Evolutionary conservation across 2,329 filamentous ascomycete species (phyloP).

Genomic region (Scytalidium sp.): DNA sequence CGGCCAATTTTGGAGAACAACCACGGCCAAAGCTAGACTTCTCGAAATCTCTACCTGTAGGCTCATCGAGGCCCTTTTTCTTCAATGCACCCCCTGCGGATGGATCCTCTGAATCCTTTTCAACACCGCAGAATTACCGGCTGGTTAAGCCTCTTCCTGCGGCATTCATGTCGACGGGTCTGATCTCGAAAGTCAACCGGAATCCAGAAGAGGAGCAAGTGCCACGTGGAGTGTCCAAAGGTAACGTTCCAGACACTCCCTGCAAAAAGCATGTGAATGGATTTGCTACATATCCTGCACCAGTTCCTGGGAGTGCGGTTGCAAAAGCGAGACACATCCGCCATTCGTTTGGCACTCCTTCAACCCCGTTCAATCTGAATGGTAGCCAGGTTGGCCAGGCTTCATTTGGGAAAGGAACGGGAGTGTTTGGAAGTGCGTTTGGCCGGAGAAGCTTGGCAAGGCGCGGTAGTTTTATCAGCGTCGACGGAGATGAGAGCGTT

Average conservation of each 20-base stretch:
- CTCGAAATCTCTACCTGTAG: conserved; percentile 73
- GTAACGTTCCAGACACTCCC: conserved; percentile 86
- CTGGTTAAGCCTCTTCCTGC: conserved; percentile 72
- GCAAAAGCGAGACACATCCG: conserved; percentile 60
- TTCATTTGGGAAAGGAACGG: conserved; percentile 51
- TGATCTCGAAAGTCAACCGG: conserved; percentile 92
- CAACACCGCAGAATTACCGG: conserved; percentile 76
- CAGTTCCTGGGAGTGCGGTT: conserved; percentile 55
- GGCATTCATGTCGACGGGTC: conserved; percentile 89
- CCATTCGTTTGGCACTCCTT: conserved; percentile 75
- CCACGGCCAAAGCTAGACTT: conserved; percentile 56
- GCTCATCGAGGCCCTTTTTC: conserved; percentile 49
- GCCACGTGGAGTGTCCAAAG: conserved; percentile 50
- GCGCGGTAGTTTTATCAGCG: conserved; percentile 70
- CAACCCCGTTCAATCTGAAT: conserved; percentile 73
- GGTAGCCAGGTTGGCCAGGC: conserved; percentile 40
- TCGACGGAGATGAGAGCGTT: conserved; percentile 61
- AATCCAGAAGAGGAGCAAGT: conserved; percentile 66
- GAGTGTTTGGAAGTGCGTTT: conserved; percentile 58
- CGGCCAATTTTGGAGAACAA: conserved; percentile 50
- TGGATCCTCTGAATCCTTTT: conserved; percentile 50
- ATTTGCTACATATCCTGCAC: conserved; percentile 62
- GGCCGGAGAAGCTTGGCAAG: conserved; percentile 39
- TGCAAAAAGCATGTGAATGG: conserved; percentile 81
- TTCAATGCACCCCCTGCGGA: conserved; percentile 38